Percentiles rank a stretch among this genome's conserved stretches.
Conservation (phyloP, 495 filamentous ascomycete species). For the Chaetomium tenue region DNA sequence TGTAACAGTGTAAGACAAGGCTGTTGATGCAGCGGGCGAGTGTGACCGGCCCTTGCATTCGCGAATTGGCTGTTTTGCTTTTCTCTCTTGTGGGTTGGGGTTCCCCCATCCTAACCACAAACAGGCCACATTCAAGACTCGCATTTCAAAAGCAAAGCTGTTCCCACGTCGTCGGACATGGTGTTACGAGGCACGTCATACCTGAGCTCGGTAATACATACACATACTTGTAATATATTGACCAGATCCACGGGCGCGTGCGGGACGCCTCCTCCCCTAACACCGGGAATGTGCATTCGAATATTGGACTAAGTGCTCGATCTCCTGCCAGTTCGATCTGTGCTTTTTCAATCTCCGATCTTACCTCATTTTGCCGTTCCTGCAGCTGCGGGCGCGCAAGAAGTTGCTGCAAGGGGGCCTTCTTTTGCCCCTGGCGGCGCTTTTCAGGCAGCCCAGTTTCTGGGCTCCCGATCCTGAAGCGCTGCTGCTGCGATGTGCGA, state of each 20-base stretch:
- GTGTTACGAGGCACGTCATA: conserved; percentile 4
- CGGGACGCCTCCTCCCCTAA: background rate
- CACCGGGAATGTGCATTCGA: background rate
- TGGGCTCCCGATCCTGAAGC: conserved; percentile 5
- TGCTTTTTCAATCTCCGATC: conserved; percentile 13
- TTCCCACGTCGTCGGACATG: background rate
- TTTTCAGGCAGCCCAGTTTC: conserved; percentile 14
- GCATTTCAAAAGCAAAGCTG: background rate
- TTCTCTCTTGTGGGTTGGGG: background rate
- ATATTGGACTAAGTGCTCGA: conserved; percentile 3
- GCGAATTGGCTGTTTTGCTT: background rate
- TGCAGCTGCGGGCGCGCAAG: conserved; percentile 3
- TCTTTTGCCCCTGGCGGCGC: background rate
- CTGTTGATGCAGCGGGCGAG: background rate
- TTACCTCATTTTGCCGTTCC: conserved; percentile 1
- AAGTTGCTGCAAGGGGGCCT: conserved; percentile 8
- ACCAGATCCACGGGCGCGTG: background rate
- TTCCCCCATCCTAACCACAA: background rate
- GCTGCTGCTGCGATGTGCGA: background rate
- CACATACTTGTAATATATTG: background rate
- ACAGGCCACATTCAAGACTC: background rate
- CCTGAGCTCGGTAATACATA: too few relatives aligned
- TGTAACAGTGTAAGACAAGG: conserved; percentile 15
- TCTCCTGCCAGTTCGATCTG: conserved; percentile 1
- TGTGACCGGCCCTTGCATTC: background rate